phyloP scores from a whole-genome alignment of 306 rosid species.

The Quercus cerris region DNA sequence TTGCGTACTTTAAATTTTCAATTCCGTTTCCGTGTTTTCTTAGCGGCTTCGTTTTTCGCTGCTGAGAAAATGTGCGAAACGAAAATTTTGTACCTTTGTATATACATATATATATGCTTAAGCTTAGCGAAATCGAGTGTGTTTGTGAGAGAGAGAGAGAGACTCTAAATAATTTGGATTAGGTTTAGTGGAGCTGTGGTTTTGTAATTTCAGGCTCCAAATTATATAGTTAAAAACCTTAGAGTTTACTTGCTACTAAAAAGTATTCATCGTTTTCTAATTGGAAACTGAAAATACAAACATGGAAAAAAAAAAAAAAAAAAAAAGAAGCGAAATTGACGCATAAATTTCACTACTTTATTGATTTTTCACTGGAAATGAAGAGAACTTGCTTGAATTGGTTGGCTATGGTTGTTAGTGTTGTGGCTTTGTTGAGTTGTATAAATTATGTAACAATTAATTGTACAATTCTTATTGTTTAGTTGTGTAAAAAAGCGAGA shows the following conservation, averaged over 20 bases:
- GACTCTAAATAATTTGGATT: not conserved
- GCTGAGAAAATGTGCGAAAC: constrained; percentile 18
- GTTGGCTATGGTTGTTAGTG: constrained; percentile 14
- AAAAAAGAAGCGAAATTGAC: not conserved
- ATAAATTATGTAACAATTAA: not conserved
- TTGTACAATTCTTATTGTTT: not conserved
- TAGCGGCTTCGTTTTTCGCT: constrained; percentile 1
- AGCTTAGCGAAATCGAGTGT: not conserved
- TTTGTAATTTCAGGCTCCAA: too few species aligned
- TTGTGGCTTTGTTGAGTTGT: constrained; percentile 9
- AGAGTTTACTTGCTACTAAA: not conserved
- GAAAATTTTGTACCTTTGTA: not conserved
- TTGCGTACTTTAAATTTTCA: not conserved
- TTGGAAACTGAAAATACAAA: not conserved
- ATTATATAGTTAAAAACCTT: not conserved
- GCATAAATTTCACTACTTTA: not conserved
- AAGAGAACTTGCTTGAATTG: not conserved
- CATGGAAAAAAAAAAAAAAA: not conserved
- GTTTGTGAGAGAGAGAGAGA: not conserved
- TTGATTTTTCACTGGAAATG: constrained; percentile 1
- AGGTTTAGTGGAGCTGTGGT: not conserved
- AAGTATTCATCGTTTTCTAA: not conserved
- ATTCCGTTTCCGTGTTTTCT: constrained; percentile 4
- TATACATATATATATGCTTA: not conserved
- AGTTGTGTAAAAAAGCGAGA: not conserved